Evolutionary conservation across 352 stramenopile genomes (phyloP).

Genomic region (Phytophthora constricta): DNA sequence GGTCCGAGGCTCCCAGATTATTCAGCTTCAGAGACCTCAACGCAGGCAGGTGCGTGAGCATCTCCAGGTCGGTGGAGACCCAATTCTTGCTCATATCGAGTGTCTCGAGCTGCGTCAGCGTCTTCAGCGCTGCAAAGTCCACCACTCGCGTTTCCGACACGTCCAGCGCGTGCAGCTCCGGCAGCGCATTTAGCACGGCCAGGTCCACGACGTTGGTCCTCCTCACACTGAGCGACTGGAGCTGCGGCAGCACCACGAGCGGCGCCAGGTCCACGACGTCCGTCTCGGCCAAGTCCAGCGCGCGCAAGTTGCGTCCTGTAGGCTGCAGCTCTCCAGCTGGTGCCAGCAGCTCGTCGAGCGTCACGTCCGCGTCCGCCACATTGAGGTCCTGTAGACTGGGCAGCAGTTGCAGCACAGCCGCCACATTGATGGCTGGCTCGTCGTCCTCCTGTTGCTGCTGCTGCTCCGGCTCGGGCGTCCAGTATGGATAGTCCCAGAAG

Average conservation of each 20-base stretch:
- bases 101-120: conserved; percentile 33
- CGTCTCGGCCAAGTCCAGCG: conserved; percentile 44
- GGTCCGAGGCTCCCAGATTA: conserved; percentile 42
- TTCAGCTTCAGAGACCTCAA: conserved; percentile 46
- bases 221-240: conserved; percentile 44
- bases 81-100: conserved; percentile 61
- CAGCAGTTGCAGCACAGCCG: conserved; percentile 40
- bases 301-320: conserved; percentile 17
- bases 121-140: conserved; percentile 40
- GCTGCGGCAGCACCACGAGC: conserved; percentile 32
- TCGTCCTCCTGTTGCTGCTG: conserved; percentile 22
- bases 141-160: conserved; percentile 50
- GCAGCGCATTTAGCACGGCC: conserved; percentile 34
- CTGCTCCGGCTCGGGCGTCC: conserved; percentile 28
- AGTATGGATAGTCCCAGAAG: conserved; percentile 57
- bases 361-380: conserved; percentile 42
- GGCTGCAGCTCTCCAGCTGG: conserved; percentile 8
- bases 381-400: conserved; percentile 45
- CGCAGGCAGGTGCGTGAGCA: conserved; percentile 35
- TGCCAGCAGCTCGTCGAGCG: conserved; percentile 34
- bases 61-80: conserved; percentile 38
- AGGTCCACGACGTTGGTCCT: conserved; percentile 42
- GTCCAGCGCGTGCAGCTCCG: conserved; percentile 42
- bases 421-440: conserved; percentile 46
- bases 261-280: conserved; percentile 42